Evolutionary conservation across 192 early-diverging fungal species (phyloP), one percentile per base, ranked within the genome.

Genomic region (Coemansia sp.): DNA sequence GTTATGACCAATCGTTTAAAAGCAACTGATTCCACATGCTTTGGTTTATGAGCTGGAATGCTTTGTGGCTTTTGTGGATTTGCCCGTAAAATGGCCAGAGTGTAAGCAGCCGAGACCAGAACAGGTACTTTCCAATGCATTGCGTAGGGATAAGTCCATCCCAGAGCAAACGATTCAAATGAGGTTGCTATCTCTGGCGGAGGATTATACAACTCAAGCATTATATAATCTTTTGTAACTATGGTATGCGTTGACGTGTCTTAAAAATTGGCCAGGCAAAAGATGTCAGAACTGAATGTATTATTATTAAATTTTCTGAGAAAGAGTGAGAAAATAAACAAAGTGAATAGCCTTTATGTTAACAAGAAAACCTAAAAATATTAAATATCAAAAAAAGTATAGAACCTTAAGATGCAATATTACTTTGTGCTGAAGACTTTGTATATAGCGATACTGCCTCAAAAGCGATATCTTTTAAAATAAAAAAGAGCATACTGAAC

Each of bases 1-100:
- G 88, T 64, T 69, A 93, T 88, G 13, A 94, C 91, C 63, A 93
- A 83, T 13, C 83, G 80, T 74, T 89, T 95, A 84, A 95, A 93
- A 39, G 72, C 60, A 8, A 73, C 67, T 9, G 74, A 68, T 56
- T 76, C 64, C 13, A 70, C 74, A 6, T 74, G 74, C 60, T 64
- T 53, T 41, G 65, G 54, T 1, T 65, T 53, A 19, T 37, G 32
- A 12, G 65, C n/a, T 18, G 48, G 48, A 47, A 59, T 18, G 0
- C 64, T 39, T 15, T 40, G 50, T 2, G 62, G 23, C 60, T 82
- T 82, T 59, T 74, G 74, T 41, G 79, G 79, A 42, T 76, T 82
- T 19, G 39, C 70, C 11, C 61, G 68, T 63, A 73, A 65, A 2
- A 76, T 76, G 21, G 76, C 61, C 54, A 85, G 45, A n/a, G 82